Evolutionary conservation across 495 filamentous ascomycete species (phyloP), one percentile per base, ranked within the genome.

Genomic region (Hyaloscypha variabilis): DNA sequence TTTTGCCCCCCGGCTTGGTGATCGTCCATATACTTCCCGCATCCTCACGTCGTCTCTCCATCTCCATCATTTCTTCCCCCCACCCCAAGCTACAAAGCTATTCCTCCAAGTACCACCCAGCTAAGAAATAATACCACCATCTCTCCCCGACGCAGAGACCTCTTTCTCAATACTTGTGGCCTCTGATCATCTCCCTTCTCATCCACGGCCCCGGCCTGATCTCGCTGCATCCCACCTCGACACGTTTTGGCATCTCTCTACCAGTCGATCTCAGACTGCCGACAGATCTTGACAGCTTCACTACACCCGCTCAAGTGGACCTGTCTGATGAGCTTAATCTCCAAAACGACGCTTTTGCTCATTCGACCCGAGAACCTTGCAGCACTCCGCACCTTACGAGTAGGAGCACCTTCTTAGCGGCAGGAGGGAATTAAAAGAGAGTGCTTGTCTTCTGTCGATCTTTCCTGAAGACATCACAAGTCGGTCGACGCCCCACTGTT

Each of bases 11-110:
- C 69, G 62, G 50, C 69, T 57, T 58, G 58, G 58, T 53, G 69
- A 72, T 72, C 66, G 64, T 36, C 69, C 60, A 67, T 59, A 72
- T 64, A 62, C 52, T 67, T 72, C 61, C 66, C 69, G 49, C 39
- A 58, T 72, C 60, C 64, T 67, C 66, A 39, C 63, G 29, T 61
- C 46, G 28, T 55, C 60, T 51, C n/a, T 50, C 61, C 8, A 31
- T 62, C 57, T 62, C 46, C 65, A 67, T 46, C 63, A 31, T 55
- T 65, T 49, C 58, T 54, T 30, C 23, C 46, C 14, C 51, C 17
- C 58, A 13, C 14, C 39, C 4, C 17, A n/a, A n/a, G n/a, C n/a
- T n/a, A n/a, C n/a, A n/a, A n/a, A n/a, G n/a, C n/a, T n/a, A n/a
- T n/a, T n/a, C 54, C 10, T 23, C 53, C 8, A 62, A 55, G 21